Base-by-base conservation (phyloP, 768 basidiomycete genomes). In the Brasilioporus rufonigricans region DNA sequence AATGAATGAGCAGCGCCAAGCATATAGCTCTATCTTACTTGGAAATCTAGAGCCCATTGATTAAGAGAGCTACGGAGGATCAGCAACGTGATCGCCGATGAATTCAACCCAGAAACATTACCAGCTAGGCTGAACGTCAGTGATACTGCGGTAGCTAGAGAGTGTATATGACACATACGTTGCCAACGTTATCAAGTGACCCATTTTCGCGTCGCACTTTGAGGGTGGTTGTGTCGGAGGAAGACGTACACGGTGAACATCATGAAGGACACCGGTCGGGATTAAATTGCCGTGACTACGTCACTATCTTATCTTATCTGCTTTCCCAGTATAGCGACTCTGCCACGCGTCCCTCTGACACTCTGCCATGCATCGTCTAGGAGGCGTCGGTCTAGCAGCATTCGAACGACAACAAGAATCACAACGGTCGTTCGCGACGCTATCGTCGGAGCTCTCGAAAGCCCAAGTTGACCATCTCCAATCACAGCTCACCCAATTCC, bases 1-100 rank as follows among this genome's bases (percentile, higher is more conserved):
- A 23, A 35, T 50, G 14, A 43, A 49, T 41, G 23, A 54, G 44
- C 12, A 24, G 12, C n/a, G 21, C 31, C 29, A 21, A 43, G 12
- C 16, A 10, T n/a, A 4, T 0, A 3, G 27, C 14, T 7, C n/a
- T 27, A 14, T 58, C 75, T 57, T 64, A 89, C 94, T 67, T 95
- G 85, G 58, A 98, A 98, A 70, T 98, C 96, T 36, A 98, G 74
- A 8, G 97, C 91, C 93, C 96, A 98, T 73, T 99, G 96, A 65
- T 98, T 96, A 27, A 99, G 77, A 16, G 93, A 94, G 69, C 93
- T 96, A 43, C 21, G 2, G 21, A 58, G 19, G 35, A 55, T 66
- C 33, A 67, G 63, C n/a, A n/a, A 48, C 40, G 43, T 14, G 29
- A 44, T 14, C 24, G 5, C 5, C 29, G n/a, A 32, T 18, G 8